Percentiles rank a stretch among this genome's conserved stretches.
phyloP scores from a whole-genome alignment of 2,329 filamentous ascomycete species.

The Nothomitra cinnamomea region DNA sequence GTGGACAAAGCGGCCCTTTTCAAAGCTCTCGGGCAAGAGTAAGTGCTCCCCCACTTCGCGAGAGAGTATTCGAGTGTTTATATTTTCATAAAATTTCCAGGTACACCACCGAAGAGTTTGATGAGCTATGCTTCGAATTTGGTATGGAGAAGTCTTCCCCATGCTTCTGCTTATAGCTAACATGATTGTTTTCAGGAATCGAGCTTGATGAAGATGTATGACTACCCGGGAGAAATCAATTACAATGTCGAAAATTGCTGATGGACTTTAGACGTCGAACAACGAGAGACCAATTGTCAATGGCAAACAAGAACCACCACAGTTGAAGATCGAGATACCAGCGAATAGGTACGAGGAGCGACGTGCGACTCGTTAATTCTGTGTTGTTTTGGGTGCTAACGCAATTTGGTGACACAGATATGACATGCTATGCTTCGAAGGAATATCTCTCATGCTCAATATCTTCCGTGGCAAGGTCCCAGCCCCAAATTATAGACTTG shows the following conservation, averaged over 20 bases:
- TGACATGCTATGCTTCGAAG: slow-evolving; percentile 94
- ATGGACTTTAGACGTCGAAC: slow-evolving; percentile 43
- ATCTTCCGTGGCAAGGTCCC: slow-evolving; percentile 68
- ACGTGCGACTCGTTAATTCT: not conserved
- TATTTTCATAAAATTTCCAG: slow-evolving; percentile 26
- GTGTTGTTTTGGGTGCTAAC: slow-evolving; percentile 8
- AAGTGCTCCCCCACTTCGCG: slow-evolving; percentile 20
- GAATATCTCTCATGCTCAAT: slow-evolving; percentile 87
- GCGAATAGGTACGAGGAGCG: slow-evolving; percentile 58
- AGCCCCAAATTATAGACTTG: slow-evolving; percentile 64
- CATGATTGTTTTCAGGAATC: slow-evolving; percentile 35
- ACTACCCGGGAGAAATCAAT: slow-evolving; percentile 6
- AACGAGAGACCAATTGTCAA: slow-evolving; percentile 55
- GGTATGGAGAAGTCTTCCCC: slow-evolving; percentile 30
- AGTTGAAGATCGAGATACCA: slow-evolving; percentile 95
- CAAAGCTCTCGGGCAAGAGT: slow-evolving; percentile 81
- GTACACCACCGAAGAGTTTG: slow-evolving; percentile 86
- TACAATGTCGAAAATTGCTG: slow-evolving; percentile 14
- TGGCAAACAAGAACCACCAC: slow-evolving; percentile 69
- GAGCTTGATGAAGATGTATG: slow-evolving; percentile 82
- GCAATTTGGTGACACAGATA: slow-evolving; percentile 29
- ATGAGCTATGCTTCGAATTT: slow-evolving; percentile 96
- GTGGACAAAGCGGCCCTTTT: slow-evolving; percentile 95
- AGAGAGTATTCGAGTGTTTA: not conserved
- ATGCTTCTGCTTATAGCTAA: slow-evolving; percentile 7